A percentile compares a stretch with the other conserved stretches of the same genome.
Conservation (phyloP, 2,329 filamentous ascomycete genomes). For the Phaeoacremonium minimum region DNA sequence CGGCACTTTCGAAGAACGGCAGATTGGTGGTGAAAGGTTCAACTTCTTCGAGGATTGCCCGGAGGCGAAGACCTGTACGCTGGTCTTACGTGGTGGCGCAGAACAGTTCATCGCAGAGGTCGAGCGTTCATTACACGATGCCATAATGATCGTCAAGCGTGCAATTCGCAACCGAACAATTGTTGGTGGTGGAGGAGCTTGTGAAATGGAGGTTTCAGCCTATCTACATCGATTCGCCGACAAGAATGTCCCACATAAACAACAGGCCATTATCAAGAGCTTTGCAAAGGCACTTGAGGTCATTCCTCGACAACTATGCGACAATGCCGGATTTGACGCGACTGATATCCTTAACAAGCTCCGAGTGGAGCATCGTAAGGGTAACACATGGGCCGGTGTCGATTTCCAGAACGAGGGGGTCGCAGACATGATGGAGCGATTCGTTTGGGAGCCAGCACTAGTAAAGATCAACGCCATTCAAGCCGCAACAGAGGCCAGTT, state of each 20-base stretch:
- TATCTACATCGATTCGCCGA: conserved; percentile 92
- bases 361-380: conserved; percentile 92
- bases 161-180: conserved; percentile 93
- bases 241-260: conserved; percentile 88
- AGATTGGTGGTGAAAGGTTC: conserved; percentile 95
- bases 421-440: conserved; percentile 87
- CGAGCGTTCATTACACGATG: conserved; percentile 94
- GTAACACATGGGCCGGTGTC: conserved; percentile 89
- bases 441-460: conserved; percentile 95
- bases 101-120: conserved; percentile 99
- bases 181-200: conserved; percentile 89
- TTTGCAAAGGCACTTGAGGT: conserved; percentile 97
- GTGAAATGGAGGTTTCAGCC: conserved; percentile 94
- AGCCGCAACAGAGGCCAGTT: conserved; percentile 91
- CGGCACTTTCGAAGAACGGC: conserved; percentile 86
- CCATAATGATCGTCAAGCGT: conserved; percentile 99
- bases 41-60: conserved; percentile 98
- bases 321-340: conserved; percentile 97
- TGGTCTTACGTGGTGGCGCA: conserved; percentile 90
- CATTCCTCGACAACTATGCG: conserved; percentile 93
- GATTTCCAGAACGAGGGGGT: conserved; percentile 93
- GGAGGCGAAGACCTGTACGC: conserved; percentile 91
- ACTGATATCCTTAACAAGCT: conserved; percentile 97
- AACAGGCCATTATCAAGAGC: conserved; percentile 95
- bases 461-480: conserved; percentile 98